Conservation (phyloP, 306 rosid species). For the Begonia peltatifolia region DNA sequence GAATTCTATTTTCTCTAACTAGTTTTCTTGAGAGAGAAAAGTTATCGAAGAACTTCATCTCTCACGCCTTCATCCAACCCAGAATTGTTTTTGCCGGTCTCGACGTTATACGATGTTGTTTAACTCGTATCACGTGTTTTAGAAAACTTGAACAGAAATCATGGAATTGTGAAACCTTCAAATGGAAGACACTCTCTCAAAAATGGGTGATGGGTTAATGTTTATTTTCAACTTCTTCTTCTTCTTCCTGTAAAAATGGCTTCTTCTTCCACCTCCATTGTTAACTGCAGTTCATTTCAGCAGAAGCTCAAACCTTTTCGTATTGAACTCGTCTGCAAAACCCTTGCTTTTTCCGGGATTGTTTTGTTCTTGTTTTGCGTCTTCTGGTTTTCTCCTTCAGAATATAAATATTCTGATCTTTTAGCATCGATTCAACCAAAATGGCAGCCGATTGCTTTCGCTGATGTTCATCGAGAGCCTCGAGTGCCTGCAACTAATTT, state of each 20-base stretch:
- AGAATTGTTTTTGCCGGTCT: too few species aligned
- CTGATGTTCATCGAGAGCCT: neutral
- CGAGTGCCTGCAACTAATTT: conserved; percentile 9
- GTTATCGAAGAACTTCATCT: too few species aligned
- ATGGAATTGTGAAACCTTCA: too few species aligned
- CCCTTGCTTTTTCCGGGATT: conserved; percentile 14
- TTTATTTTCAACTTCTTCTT: neutral
- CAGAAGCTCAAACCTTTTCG: conserved; percentile 5
- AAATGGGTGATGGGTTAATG: too few species aligned
- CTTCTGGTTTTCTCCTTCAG: conserved; percentile 4
- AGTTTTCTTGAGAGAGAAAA: too few species aligned
- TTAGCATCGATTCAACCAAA: conserved; percentile 14
- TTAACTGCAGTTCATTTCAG: neutral
- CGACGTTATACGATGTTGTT: too few species aligned
- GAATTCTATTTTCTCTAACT: too few species aligned
- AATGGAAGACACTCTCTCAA: too few species aligned
- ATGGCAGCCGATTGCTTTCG: conserved; percentile 1
- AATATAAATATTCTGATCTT: conserved; percentile 14
- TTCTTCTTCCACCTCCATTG: conserved; percentile 1
- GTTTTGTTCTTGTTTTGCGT: conserved; percentile 15
- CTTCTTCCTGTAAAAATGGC: conserved; percentile 6
- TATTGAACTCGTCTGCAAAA: conserved; percentile 13
- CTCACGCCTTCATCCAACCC: too few species aligned
- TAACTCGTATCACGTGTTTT: too few species aligned
- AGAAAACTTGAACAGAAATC: too few species aligned